Evolutionary conservation across 306 rosid species (phyloP).

Genomic region (Vicia sativa): DNA sequence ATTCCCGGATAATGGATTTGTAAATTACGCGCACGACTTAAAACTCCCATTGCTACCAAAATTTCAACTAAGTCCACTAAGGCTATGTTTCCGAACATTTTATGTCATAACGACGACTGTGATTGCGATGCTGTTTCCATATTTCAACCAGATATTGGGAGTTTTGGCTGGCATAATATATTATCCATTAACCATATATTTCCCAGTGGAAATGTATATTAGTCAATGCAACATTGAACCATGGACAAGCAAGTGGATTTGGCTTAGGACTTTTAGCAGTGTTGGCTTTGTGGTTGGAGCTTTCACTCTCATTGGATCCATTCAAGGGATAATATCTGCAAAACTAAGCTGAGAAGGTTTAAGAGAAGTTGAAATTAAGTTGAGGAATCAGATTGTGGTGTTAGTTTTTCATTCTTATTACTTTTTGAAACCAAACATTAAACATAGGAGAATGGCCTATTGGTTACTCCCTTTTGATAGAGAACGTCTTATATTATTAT

Average conservation of each 20-base stretch:
- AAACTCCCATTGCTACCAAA: conserved; percentile 50
- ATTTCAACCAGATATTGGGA: conserved; percentile 75
- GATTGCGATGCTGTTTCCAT: conserved; percentile 65
- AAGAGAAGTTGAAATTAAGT: background rate
- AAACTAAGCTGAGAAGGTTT: conserved; percentile 43
- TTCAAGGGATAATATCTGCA: conserved; percentile 62
- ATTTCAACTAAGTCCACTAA: conserved; percentile 47
- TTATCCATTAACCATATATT: conserved; percentile 67
- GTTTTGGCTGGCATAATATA: conserved; percentile 62
- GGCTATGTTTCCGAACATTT: conserved; percentile 55
- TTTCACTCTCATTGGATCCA: conserved; percentile 61
- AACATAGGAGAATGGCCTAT: conserved; percentile 1
- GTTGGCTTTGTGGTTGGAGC: conserved; percentile 49
- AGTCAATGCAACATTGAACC: conserved; percentile 47
- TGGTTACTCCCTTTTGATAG: conserved; percentile 17
- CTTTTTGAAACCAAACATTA: conserved; percentile 13
- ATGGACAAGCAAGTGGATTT: conserved; percentile 64
- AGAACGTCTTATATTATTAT: background rate
- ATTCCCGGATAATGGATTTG: conserved; percentile 48
- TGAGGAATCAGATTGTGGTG: conserved; percentile 26
- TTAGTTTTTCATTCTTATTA: conserved; percentile 10
- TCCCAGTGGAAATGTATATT: conserved; percentile 75
- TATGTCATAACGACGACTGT: conserved; percentile 57
- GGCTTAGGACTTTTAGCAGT: conserved; percentile 53
- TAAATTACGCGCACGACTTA: conserved; percentile 42